phyloP scores from a whole-genome alignment of 257 asterid species.

The Petrea volubilis region DNA sequence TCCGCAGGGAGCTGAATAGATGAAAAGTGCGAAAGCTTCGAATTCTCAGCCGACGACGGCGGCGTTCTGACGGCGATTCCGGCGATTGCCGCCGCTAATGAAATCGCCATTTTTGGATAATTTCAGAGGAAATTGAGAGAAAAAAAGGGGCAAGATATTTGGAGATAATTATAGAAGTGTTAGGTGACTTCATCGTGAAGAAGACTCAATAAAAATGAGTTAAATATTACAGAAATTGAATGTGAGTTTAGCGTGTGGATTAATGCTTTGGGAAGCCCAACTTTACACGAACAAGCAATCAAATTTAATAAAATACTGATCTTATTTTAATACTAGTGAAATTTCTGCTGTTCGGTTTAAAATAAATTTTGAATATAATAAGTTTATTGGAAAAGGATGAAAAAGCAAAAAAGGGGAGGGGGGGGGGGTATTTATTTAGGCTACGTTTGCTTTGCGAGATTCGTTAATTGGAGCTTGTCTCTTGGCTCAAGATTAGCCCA shows the following conservation, averaged over 20 bases:
- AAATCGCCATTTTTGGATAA: conserved; percentile 46
- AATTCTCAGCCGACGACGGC: conserved; percentile 22
- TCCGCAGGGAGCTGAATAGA: conserved; percentile 51
- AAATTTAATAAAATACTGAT: background rate
- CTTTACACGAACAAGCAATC: conserved; percentile 6
- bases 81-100: conserved; percentile 34
- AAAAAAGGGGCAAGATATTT: background rate
- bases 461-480: too few relatives aligned
- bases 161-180: background rate
- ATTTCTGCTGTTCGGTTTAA: too few relatives aligned
- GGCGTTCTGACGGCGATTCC: conserved; percentile 10
- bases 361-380: too few relatives aligned
- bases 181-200: background rate
- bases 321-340: too few relatives aligned
- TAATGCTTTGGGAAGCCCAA: background rate
- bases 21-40: conserved; percentile 40
- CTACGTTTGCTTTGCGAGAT: too few relatives aligned
- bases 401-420: too few relatives aligned
- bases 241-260: conserved; percentile 14
- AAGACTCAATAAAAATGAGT: background rate
- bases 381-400: too few relatives aligned
- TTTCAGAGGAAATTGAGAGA: background rate
- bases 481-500: too few relatives aligned
- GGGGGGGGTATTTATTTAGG: too few relatives aligned
- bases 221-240: background rate